Percentiles rank a stretch among this genome's conserved stretches.
Evolutionary conservation across 1,139 yeast genomes (phyloP).

Genomic region (Zygotorulaspora mrakii): DNA sequence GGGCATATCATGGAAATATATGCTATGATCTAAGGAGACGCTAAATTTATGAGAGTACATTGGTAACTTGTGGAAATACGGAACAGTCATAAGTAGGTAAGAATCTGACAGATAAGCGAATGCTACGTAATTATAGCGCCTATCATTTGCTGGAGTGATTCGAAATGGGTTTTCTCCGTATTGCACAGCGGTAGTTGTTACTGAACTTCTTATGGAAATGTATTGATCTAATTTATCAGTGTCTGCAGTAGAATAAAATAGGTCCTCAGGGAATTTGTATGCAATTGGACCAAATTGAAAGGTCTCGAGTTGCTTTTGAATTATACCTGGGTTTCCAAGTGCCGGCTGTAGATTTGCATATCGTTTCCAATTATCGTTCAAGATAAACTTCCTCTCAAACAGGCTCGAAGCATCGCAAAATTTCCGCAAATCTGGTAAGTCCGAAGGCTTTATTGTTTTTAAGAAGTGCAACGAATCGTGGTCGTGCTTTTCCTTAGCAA

Average conservation of each 20-base stretch:
- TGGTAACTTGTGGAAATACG: constrained; percentile 43
- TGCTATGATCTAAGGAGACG: constrained; percentile 63
- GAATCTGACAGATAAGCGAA: constrained; percentile 63
- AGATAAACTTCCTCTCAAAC: constrained; percentile 32
- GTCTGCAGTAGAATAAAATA: constrained; percentile 31
- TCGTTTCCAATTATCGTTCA: constrained; percentile 28
- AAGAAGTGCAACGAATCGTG: constrained; percentile 30
- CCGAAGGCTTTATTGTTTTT: constrained; percentile 11
- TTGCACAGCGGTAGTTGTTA: constrained; percentile 31
- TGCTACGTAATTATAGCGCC: constrained; percentile 52
- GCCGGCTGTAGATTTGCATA: constrained; percentile 14
- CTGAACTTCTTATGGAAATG: constrained; percentile 25
- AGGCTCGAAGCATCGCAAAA: constrained; percentile 35
- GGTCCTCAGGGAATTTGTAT: constrained; percentile 46
- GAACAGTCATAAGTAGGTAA: constrained; percentile 49
- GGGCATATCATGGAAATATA: constrained; percentile 60
- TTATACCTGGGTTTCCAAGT: constrained; percentile 11
- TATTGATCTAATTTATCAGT: constrained; percentile 28
- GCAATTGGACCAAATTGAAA: constrained; percentile 40
- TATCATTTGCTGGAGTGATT: constrained; percentile 27
- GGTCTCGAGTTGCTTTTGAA: constrained; percentile 22
- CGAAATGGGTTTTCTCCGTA: constrained; percentile 26
- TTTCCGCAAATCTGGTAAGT: constrained; percentile 18
- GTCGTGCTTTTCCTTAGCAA: constrained; percentile 17
- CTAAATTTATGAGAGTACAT: constrained; percentile 45